Evolutionary conservation across 805 yeast species (phyloP).

Genomic region (Jamesozyma rosinii): DNA sequence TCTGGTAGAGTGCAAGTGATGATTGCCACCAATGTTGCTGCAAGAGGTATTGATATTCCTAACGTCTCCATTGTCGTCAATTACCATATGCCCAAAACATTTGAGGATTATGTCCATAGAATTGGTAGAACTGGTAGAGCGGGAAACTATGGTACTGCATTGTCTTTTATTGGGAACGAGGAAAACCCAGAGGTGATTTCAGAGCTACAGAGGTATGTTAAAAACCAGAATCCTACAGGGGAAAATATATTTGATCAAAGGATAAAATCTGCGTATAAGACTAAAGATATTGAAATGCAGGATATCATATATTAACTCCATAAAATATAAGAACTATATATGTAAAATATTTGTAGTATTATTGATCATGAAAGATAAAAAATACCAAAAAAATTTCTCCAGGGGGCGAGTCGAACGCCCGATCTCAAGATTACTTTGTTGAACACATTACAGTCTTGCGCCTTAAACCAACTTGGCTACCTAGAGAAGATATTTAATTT

Average conservation of each 20-base stretch:
- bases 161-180: constrained; percentile 56
- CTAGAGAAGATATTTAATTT: constrained; percentile 32
- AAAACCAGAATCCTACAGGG: constrained; percentile 26
- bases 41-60: constrained; percentile 90
- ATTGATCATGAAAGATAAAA: constrained; percentile 7
- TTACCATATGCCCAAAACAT: constrained; percentile 67
- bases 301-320: constrained; percentile 10
- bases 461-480: constrained; percentile 40
- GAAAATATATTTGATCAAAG: constrained; percentile 12
- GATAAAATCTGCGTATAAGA: constrained; percentile 11
- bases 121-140: constrained; percentile 97
- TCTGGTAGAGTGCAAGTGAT: constrained; percentile 49
- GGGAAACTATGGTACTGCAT: constrained; percentile 67
- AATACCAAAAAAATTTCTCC: constrained; percentile 26
- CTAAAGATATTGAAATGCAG: constrained; percentile 8
- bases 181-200: constrained; percentile 44
- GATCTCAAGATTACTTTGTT: constrained; percentile 36
- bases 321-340: too few relatives aligned
- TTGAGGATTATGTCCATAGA: constrained; percentile 84
- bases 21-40: constrained; percentile 92
- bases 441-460: constrained; percentile 35
- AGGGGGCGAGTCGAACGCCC: constrained; percentile 46
- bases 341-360: too few relatives aligned
- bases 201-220: constrained; percentile 33
- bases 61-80: constrained; percentile 78